Base-by-base conservation (phyloP, 768 basidiomycete genomes). In the Auriculariales sp. region DNA sequence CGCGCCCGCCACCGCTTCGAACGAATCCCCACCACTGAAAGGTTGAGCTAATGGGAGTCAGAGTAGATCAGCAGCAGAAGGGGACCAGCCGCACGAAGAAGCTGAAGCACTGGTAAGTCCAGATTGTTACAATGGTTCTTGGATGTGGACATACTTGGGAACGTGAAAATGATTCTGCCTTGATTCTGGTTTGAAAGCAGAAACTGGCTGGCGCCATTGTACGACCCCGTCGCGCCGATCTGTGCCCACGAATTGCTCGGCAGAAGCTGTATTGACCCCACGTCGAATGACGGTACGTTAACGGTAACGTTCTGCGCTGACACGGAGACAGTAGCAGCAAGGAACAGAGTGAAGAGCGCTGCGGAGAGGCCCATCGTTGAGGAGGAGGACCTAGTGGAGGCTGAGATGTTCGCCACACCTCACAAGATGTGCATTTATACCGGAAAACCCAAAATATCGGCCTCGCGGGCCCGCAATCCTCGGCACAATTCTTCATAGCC, bases 1-100 rank as follows among this genome's bases (percentile, higher is more conserved):
- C 49, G 9, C 42, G 49, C 4, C 49, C 49, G 28, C 49, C 49
- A 25, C 42, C 49, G 7, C 36, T 44, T 3, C 49, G 49, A 7
- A 25, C 36, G 19, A 29, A 50, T 14, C 35, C 49, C 35, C 39
- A 50, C 19, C 25, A 50, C 27, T 50, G 36, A n/a, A 36, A 45
- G 36, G 36, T 39, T 14, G 24, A 11, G 6, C 39, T 44, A 15
- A 5, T 19, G 15, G 4, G 5, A 19, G 12, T 9, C 10, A 24
- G 19, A 24, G 4, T 7, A 25, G 4, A 25, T 9, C 15, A 9
- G 22, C 39, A 44, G 12, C 0, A 22, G 22, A 24, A 15, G 6
- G 22, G 19, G 4, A 9, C 3, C 15, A 9, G 19, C 22, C 39
- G 15, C 3, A 44, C 39, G 39, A 44, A 9, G 39, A 25, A 6